These are phyloP conservation scores for Trichoderma oligosporum DNA, from an alignment of 2,329 filamentous ascomycete genomes.

Conservation along the genomic window DNA sequence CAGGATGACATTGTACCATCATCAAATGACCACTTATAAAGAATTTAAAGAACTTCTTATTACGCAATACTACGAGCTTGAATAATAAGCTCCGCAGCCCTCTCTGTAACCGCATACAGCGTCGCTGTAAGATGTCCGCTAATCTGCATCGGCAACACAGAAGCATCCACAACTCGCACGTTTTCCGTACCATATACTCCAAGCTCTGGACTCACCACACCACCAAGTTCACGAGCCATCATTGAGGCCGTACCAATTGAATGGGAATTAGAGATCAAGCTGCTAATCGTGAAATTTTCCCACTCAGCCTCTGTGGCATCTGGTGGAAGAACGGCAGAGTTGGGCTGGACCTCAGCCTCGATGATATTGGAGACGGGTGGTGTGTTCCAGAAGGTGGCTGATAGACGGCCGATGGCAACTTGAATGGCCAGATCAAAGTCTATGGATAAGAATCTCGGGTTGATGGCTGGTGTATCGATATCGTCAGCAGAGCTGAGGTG, in stretches of 20 bases:
- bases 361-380: conserved; percentile 22
- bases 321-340: background rate
- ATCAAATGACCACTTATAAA: background rate
- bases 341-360: background rate
- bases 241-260: conserved; percentile 48
- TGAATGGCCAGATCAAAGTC: conserved; percentile 53
- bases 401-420: conserved; percentile 29
- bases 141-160: conserved; percentile 44
- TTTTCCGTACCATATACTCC: conserved; percentile 43
- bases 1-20: background rate
- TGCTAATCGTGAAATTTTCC: conserved; percentile 17
- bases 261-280: conserved; percentile 39
- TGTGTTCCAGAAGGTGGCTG: conserved; percentile 32
- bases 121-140: conserved; percentile 33
- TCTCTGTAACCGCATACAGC: conserved; percentile 37
- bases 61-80: conserved; percentile 12
- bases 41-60: background rate
- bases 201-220: conserved; percentile 43
- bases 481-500: conserved; percentile 49
- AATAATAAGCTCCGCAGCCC: conserved; percentile 36
- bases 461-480: conserved; percentile 37
- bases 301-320: conserved; percentile 21
- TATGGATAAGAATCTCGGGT: conserved; percentile 34
- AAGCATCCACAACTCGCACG: conserved; percentile 45
- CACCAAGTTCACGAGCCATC: conserved; percentile 42